A percentile compares a stretch with the other conserved stretches of the same genome.
phyloP scores from a whole-genome alignment of 2,329 filamentous ascomycete genomes.

The Cercospora sp. region DNA sequence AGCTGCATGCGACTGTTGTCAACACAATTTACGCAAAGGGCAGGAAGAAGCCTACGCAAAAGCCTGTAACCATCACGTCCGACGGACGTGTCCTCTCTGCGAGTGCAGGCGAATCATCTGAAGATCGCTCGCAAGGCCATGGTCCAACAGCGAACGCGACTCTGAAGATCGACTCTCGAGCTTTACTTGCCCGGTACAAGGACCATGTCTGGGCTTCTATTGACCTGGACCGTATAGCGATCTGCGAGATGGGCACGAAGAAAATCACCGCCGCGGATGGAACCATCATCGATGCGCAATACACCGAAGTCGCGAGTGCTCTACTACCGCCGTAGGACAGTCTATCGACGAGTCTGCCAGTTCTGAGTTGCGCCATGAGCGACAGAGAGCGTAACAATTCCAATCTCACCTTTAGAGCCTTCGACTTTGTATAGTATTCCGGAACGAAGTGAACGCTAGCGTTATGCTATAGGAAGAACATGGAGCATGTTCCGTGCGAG shows the following conservation, averaged over 20 bases:
- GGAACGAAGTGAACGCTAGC: background rate
- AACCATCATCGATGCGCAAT: conserved; percentile 54
- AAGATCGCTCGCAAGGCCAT: conserved; percentile 33
- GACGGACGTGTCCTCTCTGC: background rate
- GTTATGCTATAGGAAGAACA: background rate
- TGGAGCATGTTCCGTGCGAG: background rate
- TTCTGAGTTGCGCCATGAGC: background rate
- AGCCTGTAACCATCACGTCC: background rate
- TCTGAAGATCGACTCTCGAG: conserved; percentile 46
- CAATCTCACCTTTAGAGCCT: too few relatives aligned
- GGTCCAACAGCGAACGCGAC: conserved; percentile 40
- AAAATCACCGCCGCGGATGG: conserved; percentile 55
- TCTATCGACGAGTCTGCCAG: background rate
- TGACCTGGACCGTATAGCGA: conserved; percentile 67
- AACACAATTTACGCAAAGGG: conserved; percentile 77
- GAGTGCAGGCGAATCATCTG: background rate
- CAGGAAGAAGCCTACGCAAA: conserved; percentile 31
- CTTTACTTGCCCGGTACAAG: conserved; percentile 56
- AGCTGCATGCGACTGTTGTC: conserved; percentile 80
- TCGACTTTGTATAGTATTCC: background rate
- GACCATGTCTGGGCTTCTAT: conserved; percentile 72
- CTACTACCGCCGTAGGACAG: conserved; percentile 20
- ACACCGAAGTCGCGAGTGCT: conserved; percentile 50
- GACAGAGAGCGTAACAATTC: background rate
- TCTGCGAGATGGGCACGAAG: conserved; percentile 88